These are phyloP conservation scores for Pisolithus orientalis DNA, from an alignment of 768 basidiomycete genomes.

Conservation along the genomic window DNA sequence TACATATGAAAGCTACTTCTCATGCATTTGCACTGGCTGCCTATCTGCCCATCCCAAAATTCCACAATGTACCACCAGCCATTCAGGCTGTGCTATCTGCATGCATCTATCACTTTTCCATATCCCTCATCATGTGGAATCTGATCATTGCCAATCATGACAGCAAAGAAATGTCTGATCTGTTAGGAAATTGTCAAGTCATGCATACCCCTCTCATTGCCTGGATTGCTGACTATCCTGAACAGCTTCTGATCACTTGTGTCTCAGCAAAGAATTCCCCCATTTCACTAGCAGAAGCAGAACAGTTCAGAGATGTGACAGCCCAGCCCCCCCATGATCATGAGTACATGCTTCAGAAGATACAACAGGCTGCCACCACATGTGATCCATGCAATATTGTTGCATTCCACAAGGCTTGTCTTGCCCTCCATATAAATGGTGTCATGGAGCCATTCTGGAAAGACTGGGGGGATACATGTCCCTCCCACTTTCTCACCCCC, in stretches of 20 bases:
- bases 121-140: slow-evolving; percentile 24
- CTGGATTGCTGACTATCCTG: slow-evolving; percentile 16
- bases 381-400: too few species aligned
- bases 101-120: slow-evolving; percentile 21
- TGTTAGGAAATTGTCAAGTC: neutral
- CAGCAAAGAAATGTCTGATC: slow-evolving; percentile 26
- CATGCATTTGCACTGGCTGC: slow-evolving; percentile 23
- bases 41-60: slow-evolving; percentile 28
- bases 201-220: slow-evolving; percentile 10
- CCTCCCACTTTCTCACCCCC: too few species aligned
- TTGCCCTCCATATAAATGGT: too few species aligned
- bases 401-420: too few species aligned
- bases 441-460: too few species aligned
- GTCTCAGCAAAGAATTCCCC: slow-evolving; percentile 8
- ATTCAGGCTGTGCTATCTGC: slow-evolving; percentile 22
- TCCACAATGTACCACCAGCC: slow-evolving; percentile 12
- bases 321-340: neutral
- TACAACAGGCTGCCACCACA: too few species aligned
- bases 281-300: slow-evolving; percentile 6
- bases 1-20: slow-evolving; percentile 28
- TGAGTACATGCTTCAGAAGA: too few species aligned
- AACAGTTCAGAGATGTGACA: slow-evolving; percentile 6
- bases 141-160: slow-evolving; percentile 23
- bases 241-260: slow-evolving; percentile 11
- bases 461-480: too few species aligned